phyloP scores from a whole-genome alignment of 371 early-diverging fungal genomes.

The Enteropsectra breve region DNA sequence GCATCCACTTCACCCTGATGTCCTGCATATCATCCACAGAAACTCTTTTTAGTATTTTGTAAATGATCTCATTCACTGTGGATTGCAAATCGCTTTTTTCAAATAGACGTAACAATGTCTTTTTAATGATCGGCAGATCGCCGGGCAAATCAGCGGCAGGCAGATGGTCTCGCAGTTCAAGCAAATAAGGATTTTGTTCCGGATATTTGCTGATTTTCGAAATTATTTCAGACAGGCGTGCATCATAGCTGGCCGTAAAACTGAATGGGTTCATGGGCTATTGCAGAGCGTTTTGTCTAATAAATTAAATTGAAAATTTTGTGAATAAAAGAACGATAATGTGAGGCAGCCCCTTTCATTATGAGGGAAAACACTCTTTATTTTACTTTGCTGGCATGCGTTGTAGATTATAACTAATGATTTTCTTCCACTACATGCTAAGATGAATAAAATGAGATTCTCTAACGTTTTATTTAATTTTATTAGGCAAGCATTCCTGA shows the following conservation, averaged over 20 bases:
- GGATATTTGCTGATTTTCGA: conserved; percentile 8
- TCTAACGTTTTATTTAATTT: no score
- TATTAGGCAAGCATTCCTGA: no score
- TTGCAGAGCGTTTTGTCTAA: no score
- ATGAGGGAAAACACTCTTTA: no score
- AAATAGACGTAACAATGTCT: conserved; percentile 10
- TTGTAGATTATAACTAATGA: no score
- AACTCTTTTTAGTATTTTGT: neutral
- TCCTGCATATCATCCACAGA: neutral
- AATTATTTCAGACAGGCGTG: conserved; percentile 18
- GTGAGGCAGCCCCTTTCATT: no score
- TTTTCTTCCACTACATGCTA: no score
- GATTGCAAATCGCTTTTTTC: conserved; percentile 6
- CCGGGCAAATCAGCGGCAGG: neutral
- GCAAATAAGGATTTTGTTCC: conserved; percentile 11
- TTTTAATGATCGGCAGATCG: conserved; percentile 11
- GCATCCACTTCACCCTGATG: conserved; percentile 11
- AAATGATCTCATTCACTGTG: conserved; percentile 18
- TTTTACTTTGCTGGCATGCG: no score
- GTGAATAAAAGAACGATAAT: no score
- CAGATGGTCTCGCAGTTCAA: neutral
- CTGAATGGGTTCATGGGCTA: conserved; percentile 41
- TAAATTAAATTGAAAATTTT: no score
- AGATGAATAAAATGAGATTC: no score
- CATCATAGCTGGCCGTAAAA: neutral